These are phyloP conservation scores for Solanum clarkiae DNA, from an alignment of 257 asterid genomes.

Conservation along the genomic window DNA sequence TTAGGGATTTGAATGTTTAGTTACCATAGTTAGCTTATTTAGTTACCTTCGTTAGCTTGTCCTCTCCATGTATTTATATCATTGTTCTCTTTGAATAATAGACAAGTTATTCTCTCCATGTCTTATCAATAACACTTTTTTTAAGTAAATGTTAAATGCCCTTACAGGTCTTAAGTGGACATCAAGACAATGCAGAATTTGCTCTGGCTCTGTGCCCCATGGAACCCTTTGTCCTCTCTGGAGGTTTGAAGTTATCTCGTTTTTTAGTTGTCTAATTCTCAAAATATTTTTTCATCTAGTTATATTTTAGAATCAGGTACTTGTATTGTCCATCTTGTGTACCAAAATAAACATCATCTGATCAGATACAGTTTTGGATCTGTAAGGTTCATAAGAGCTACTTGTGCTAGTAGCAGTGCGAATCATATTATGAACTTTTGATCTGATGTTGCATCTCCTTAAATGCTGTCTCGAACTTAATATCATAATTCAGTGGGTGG, in stretches of 20 bases:
- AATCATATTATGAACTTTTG: not conserved
- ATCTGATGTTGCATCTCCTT: not conserved
- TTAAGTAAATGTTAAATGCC: not conserved
- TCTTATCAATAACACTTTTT: not conserved
- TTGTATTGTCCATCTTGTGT: not conserved
- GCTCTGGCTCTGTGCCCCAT: constrained; percentile 96
- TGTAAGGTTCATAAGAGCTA: not conserved
- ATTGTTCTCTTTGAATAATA: too few relatives aligned
- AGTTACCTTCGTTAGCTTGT: too few relatives aligned
- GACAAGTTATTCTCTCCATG: too few relatives aligned
- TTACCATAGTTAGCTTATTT: too few relatives aligned
- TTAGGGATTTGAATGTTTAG: too few relatives aligned
- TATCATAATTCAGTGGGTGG: not conserved
- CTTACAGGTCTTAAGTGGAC: constrained; percentile 73
- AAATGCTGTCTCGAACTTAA: not conserved
- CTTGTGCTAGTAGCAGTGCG: not conserved
- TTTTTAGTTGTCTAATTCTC: not conserved
- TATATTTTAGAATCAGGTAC: not conserved
- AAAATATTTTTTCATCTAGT: not conserved
- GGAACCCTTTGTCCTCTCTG: constrained; percentile 97
- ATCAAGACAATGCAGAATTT: constrained; percentile 94
- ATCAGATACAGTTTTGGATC: not conserved
- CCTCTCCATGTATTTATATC: too few relatives aligned
- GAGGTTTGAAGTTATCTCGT: constrained; percentile 46
- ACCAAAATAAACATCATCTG: not conserved